Evolutionary conservation across 352 stramenopile genomes (phyloP), one percentile per base, ranked within the genome.

Genomic region (Phytophthora ohioensis): DNA sequence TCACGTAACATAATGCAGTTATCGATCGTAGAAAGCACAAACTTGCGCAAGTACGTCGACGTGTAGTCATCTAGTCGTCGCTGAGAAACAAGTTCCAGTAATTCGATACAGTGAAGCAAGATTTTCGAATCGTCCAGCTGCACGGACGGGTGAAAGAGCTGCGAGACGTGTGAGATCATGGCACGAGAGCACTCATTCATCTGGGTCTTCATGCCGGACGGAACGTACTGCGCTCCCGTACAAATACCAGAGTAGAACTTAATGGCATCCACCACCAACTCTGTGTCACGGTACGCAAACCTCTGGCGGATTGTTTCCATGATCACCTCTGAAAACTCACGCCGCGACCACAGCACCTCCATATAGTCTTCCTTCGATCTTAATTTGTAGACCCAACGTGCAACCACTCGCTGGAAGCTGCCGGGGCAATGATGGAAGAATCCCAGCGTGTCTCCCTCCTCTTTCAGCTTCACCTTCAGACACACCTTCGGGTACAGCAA

Each of bases 391-490:
- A 96, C 80, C 89, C 89, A 96, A 0, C 89, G 80, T 43, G 89
- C 89, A 5, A 94, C 88, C 35, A 96, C 89, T 1, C 89, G 86
- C 68, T 96, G 89, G 52, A 96, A 96, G 42, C 87, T 95, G 5
- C 89, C 89, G 0, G 89, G 89, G 45, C 89, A 96, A 52, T 96
- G 89, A 55, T 96, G 89, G 59, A 95, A 96, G 57, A 96, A 96
- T 5, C 89, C 89, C 11, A 92, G 75, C 35, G 78, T 86, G 52
- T 96, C 87, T 8, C 69, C 71, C 58, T 94, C 88, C 21, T 94
- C 89, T 78, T 96, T 96, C 48, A 96, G 70, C 49, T 92, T 93
- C 8, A 90, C 79, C 59, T 95, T 93, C 15, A 95, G 67, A 74
- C 89, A 95, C 8, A 95, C 74, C 51, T 96, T 96, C 3, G 90